Base-by-base conservation (phyloP, 108 stramenopile genomes). In the Licmophora abbreviata region DNA sequence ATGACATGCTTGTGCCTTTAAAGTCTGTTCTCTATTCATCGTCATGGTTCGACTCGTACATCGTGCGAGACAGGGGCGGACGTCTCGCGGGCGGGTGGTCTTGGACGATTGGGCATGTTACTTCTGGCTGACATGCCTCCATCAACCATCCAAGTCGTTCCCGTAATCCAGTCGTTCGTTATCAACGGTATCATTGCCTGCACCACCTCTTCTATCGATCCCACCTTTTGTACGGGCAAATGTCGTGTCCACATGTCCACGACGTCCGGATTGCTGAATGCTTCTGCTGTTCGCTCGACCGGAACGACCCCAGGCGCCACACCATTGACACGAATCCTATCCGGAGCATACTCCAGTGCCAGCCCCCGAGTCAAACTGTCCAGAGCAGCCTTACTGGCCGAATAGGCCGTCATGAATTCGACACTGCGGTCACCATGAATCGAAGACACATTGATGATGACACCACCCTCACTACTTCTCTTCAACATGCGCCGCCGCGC, bases 321-420 rank as follows among this genome's bases (percentile, higher is more conserved):
- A 0, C 64, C 71, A 66, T 76, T 80, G 10, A 76, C 74, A 9
- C 79, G 63, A 11, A 80, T 41, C 12, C 58, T 45, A 47, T 69
- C 58, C 0, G 15, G 23, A 3, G 74, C 79, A 31, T 56, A 76
- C 50, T 80, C 79, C n/a, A 60, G 34, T n/a, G 79, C 63, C 29
- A 73, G 23, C 6, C 61, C 57, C 11, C 64, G 55, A 1, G 79
- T 81, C 1, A 81, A 36, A 10, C 66, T 72, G 23, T 81, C 75
- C 22, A 81, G 44, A 1, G 63, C 79, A 15, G 79, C 74, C 53
- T 81, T 81, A 21, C 59, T 63, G 6, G 72, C 71, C 6, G 79
- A 74, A 47, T 81, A 81, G 0, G 79, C 74, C 0, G 48, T 59
- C 77, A 83, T 76, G 58, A 58, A 79, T 50, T 83, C 81, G 17